These are phyloP conservation scores for Alopecurus myosuroides DNA, from an alignment of 176 grass and related monocot genomes.

Conservation along the genomic window DNA sequence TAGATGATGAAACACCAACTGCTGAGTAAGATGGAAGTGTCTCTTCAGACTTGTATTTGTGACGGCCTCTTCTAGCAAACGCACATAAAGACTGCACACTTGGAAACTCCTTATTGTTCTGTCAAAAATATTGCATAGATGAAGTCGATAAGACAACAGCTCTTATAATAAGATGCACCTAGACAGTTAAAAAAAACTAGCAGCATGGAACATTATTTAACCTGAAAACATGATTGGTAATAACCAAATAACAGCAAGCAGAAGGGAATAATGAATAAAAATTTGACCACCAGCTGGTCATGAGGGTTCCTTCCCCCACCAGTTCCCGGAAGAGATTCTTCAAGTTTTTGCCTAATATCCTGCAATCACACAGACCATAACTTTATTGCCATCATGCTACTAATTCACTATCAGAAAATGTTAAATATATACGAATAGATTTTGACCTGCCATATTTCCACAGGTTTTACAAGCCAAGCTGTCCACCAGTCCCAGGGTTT, in stretches of 20 bases:
- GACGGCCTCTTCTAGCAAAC: conserved; percentile 51
- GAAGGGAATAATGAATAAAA: conserved; percentile 72
- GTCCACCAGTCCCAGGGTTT: conserved; percentile 99
- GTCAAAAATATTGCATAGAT: conserved; percentile 23
- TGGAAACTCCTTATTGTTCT: conserved; percentile 61
- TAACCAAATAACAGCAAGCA: conserved; percentile 66
- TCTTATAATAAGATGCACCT: background rate
- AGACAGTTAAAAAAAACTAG: conserved; percentile 8
- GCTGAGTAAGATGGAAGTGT: conserved; percentile 69
- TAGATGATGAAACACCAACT: conserved; percentile 63
- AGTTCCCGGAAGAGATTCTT: conserved; percentile 81
- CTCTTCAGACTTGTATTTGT: conserved; percentile 64
- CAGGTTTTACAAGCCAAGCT: conserved; percentile 95
- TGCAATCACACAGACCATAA: conserved; percentile 32
- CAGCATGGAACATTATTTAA: conserved; percentile 23
- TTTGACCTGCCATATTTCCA: conserved; percentile 91
- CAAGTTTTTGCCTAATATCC: conserved; percentile 72
- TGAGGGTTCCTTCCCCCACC: conserved; percentile 65
- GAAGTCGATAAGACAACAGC: background rate
- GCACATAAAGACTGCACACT: conserved; percentile 38
- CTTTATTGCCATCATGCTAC: background rate
- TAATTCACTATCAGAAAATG: conserved; percentile 15
- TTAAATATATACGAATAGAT: background rate
- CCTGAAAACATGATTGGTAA: conserved; percentile 71
- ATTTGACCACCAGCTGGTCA: conserved; percentile 56